A percentile compares a stretch with the other conserved stretches of the same genome.
These are phyloP conservation scores for Lipomyces spencermartinsiae DNA, from an alignment of 805 yeast genomes.

Conservation along the genomic window DNA sequence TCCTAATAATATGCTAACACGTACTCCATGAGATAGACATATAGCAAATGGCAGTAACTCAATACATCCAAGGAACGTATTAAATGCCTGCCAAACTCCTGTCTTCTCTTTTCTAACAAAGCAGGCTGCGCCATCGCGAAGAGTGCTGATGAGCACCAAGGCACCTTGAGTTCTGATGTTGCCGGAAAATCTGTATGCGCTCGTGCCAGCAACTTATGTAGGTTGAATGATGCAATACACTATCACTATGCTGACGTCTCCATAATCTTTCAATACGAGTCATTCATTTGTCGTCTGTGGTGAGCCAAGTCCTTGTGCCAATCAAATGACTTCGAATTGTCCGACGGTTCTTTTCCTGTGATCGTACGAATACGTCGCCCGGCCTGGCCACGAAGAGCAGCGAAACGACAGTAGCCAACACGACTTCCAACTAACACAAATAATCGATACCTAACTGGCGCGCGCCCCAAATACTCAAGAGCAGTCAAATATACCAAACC, in stretches of 20 bases:
- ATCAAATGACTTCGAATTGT: neutral
- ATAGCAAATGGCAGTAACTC: conserved; percentile 36
- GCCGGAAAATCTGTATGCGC: neutral
- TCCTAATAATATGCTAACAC: neutral
- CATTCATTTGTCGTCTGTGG: neutral
- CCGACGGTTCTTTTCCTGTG: neutral
- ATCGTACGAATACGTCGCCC: neutral
- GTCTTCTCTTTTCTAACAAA: conserved; percentile 33
- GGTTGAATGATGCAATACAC: neutral
- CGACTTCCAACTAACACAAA: neutral
- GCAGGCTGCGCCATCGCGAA: conserved; percentile 10
- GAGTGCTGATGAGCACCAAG: neutral
- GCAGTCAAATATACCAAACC: neutral
- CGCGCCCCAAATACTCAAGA: no score
- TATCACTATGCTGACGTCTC: neutral
- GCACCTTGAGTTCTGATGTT: neutral
- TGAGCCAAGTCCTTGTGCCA: neutral
- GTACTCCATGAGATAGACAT: conserved; percentile 36
- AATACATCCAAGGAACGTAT: conserved; percentile 37
- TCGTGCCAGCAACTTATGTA: neutral
- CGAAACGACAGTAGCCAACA: neutral
- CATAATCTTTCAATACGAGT: neutral
- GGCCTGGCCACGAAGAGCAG: neutral
- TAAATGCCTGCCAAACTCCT: conserved; percentile 36
- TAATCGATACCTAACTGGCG: neutral